phyloP scores from a whole-genome alignment of 2,329 filamentous ascomycete genomes.

The Cyanodermella asteris region DNA sequence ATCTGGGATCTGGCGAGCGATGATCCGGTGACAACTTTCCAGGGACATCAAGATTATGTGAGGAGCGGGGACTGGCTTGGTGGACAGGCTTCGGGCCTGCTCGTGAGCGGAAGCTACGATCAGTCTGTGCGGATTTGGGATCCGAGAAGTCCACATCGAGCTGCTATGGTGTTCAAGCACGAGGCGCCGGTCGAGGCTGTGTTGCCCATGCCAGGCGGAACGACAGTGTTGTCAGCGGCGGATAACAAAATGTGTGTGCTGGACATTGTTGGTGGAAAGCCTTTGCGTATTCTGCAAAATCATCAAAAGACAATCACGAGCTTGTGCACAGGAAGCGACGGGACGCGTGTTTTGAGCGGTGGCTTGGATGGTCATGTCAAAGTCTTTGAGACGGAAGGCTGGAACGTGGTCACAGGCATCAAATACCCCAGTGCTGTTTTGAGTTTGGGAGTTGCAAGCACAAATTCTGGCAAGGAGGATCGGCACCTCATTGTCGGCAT shows the following conservation, averaged over 20 bases:
- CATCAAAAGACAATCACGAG: conserved; percentile 96
- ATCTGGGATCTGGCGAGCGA: conserved; percentile 83
- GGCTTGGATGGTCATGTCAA: conserved; percentile 92
- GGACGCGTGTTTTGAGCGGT: conserved; percentile 62
- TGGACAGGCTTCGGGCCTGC: conserved; percentile 42
- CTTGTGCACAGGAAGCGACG: conserved; percentile 59
- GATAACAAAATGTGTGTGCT: conserved; percentile 77
- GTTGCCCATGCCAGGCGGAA: conserved; percentile 69
- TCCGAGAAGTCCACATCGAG: conserved; percentile 44
- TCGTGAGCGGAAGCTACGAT: conserved; percentile 87
- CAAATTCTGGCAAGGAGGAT: conserved; percentile 50
- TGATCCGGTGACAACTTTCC: conserved; percentile 52
- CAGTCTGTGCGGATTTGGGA: conserved; percentile 89
- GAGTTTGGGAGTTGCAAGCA: conserved; percentile 53
- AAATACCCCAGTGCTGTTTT: conserved; percentile 89
- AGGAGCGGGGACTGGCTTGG: conserved; percentile 73
- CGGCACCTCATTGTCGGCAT: conserved; percentile 89
- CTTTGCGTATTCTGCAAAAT: conserved; percentile 67
- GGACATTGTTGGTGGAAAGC: conserved; percentile 77
- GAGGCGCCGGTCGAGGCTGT: conserved; percentile 72
- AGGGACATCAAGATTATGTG: conserved; percentile 83
- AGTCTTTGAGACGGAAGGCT: conserved; percentile 78
- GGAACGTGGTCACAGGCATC: conserved; percentile 87
- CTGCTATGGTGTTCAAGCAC: conserved; percentile 89
- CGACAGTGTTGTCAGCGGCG: conserved; percentile 63